Conservation (phyloP, 164 flowering plant species). For the Dillenia turbinata region DNA sequence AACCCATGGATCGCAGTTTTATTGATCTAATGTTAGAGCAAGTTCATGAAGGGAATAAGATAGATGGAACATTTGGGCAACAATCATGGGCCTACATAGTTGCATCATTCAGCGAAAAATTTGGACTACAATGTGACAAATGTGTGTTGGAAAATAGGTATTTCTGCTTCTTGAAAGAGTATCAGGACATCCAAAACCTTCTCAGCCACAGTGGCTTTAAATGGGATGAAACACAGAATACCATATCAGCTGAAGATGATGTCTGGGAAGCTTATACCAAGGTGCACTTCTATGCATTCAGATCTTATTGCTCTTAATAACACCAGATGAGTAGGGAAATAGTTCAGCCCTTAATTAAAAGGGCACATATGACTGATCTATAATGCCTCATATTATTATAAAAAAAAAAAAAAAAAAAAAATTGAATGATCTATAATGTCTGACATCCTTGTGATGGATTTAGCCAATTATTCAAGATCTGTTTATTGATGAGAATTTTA, state of each 20-base stretch:
- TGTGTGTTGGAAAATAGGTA: conserved; percentile 27
- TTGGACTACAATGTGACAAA: conserved; percentile 26
- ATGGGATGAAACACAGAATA: conserved; percentile 38
- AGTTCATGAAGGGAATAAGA: conserved; percentile 23
- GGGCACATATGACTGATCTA: too few species aligned
- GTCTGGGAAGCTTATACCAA: conserved; percentile 42
- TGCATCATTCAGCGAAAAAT: conserved; percentile 28
- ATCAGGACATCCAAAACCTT: conserved; percentile 27
- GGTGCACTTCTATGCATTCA: conserved; percentile 14
- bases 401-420: too few species aligned
- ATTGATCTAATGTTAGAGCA: conserved; percentile 39
- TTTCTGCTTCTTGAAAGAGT: conserved; percentile 29
- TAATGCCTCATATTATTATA: too few species aligned
- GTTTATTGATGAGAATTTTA: too few species aligned
- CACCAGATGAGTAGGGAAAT: too few species aligned
- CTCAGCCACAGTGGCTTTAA: conserved; percentile 33
- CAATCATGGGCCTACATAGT: conserved; percentile 34
- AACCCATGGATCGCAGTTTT: conserved; percentile 29
- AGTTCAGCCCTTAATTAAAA: too few species aligned
- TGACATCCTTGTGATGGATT: too few species aligned
- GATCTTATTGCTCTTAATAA: background rate
- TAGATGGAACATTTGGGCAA: conserved; percentile 19
- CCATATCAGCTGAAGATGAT: conserved; percentile 26
- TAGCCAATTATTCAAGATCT: too few species aligned
- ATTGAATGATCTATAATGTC: too few species aligned